These are phyloP conservation scores for Dissoconium aciculare DNA, from an alignment of 2,329 filamentous ascomycete genomes.

Conservation along the genomic window DNA sequence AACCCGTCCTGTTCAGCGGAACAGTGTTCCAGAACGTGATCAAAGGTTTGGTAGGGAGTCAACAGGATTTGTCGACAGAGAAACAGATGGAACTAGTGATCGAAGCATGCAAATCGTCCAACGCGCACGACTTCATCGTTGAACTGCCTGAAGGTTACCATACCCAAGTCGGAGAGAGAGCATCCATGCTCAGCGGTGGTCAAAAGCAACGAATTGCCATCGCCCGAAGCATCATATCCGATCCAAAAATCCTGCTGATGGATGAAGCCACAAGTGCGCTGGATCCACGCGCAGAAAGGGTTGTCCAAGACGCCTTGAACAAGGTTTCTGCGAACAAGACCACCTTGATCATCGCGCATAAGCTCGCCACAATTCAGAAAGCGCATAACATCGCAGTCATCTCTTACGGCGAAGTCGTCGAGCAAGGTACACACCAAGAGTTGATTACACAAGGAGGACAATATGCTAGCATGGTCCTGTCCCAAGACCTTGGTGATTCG, in stretches of 20 bases:
- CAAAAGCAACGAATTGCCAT: constrained; percentile 25
- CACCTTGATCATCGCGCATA: constrained; percentile 30
- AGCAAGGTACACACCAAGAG: constrained; percentile 30
- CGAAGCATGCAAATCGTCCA: constrained; percentile 22
- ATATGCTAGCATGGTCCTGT: constrained; percentile 31
- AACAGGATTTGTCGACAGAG: constrained; percentile 24
- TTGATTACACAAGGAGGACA: constrained; percentile 26
- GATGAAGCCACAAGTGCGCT: constrained; percentile 27
- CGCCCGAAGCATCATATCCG: constrained; percentile 24
- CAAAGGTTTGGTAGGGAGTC: constrained; percentile 21
- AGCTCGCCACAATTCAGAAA: constrained; percentile 29
- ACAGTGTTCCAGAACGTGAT: constrained; percentile 25
- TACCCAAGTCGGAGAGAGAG: constrained; percentile 23
- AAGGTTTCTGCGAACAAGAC: constrained; percentile 21
- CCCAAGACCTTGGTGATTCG: constrained; percentile 31
- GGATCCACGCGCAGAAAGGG: constrained; percentile 22
- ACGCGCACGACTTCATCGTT: constrained; percentile 26
- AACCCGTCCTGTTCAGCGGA: constrained; percentile 23
- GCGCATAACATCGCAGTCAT: constrained; percentile 35
- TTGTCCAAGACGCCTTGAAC: constrained; percentile 23
- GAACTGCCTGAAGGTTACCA: constrained; percentile 23
- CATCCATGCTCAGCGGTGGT: constrained; percentile 22
- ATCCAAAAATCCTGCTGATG: constrained; percentile 23
- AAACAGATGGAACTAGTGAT: constrained; percentile 21
- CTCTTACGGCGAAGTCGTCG: constrained; percentile 28